Conservation (phyloP, 345 rosid genomes). For the Jatropha curcas region DNA sequence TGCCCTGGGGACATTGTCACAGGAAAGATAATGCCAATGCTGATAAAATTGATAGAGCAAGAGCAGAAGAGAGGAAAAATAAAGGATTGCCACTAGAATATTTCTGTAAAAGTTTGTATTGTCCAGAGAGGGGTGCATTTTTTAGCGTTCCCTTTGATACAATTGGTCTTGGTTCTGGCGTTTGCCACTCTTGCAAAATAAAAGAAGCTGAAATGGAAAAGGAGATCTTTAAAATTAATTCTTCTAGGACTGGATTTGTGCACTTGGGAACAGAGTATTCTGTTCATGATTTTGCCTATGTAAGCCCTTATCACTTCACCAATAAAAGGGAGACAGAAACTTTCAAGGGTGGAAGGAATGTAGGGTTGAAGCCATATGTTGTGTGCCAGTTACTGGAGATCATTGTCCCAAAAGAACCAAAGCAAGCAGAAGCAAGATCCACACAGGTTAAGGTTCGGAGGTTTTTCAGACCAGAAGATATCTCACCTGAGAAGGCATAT, state of each 20-base stretch:
- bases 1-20: conserved; percentile 26
- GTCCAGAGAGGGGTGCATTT: conserved; percentile 39
- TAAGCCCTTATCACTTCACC: conserved; percentile 21
- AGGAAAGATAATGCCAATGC: conserved; percentile 19
- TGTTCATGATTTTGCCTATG: conserved; percentile 30
- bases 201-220: conserved; percentile 23
- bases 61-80: conserved; percentile 30
- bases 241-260: conserved; percentile 20
- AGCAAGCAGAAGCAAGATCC: conserved; percentile 6
- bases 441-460: conserved; percentile 26
- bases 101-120: conserved; percentile 35
- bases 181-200: conserved; percentile 25
- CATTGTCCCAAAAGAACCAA: conserved; percentile 2
- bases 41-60: conserved; percentile 29
- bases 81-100: conserved; percentile 33
- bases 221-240: conserved; percentile 17
- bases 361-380: conserved; percentile 26
- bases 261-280: conserved; percentile 23
- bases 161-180: conserved; percentile 32
- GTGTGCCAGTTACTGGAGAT: conserved; percentile 32
- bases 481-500: conserved; percentile 35
- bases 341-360: conserved; percentile 34
- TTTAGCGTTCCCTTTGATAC: conserved; percentile 23
- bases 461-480: conserved; percentile 36
- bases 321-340: conserved; percentile 21